phyloP scores from a whole-genome alignment of 1,284 basidiomycete species.

The Cryptococcus sp. region DNA sequence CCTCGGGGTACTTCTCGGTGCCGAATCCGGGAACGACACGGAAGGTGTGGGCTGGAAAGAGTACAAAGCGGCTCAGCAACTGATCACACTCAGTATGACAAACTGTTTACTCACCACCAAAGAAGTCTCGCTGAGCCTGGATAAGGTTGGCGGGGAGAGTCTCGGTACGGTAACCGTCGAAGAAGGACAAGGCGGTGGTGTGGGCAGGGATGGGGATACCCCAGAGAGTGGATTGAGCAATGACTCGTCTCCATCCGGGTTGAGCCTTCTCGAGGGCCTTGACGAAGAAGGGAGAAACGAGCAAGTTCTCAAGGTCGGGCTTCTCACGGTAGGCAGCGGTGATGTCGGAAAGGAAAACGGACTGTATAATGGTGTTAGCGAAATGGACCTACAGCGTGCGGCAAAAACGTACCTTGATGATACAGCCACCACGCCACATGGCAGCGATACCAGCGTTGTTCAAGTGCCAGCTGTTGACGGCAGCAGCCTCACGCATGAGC shows the following conservation, averaged over 20 bases:
- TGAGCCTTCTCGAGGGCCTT: conserved; percentile 93
- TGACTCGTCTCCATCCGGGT: conserved; percentile 96
- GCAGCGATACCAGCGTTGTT: conserved; percentile 91
- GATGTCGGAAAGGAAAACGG: conserved; percentile 93
- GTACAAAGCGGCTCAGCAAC: neutral
- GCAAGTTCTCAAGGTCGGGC: conserved; percentile 81
- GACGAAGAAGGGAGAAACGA: conserved; percentile 98
- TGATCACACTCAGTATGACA: neutral
- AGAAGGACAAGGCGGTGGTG: conserved; percentile 97
- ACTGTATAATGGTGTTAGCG: conserved; percentile 16
- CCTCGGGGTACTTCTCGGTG: conserved; percentile 74
- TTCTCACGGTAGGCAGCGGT: conserved; percentile 90
- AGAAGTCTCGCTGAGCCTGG: conserved; percentile 76
- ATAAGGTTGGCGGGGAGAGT: conserved; percentile 90
- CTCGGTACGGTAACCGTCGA: conserved; percentile 90
- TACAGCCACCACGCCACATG: conserved; percentile 99
- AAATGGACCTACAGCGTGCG: neutral
- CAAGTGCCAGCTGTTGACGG: conserved; percentile 71
- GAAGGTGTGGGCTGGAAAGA: conserved; percentile 86
- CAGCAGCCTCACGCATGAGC: conserved; percentile 97
- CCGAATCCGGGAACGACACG: conserved; percentile 84
- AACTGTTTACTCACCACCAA: conserved; percentile 41
- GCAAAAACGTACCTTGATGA: conserved; percentile 72
- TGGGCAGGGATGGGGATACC: conserved; percentile 95
- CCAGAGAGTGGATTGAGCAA: conserved; percentile 96